Percentiles rank a stretch among this genome's conserved stretches.
These are phyloP conservation scores for Boletus barrowsii DNA, from an alignment of 768 basidiomycete genomes.

Conservation along the genomic window DNA sequence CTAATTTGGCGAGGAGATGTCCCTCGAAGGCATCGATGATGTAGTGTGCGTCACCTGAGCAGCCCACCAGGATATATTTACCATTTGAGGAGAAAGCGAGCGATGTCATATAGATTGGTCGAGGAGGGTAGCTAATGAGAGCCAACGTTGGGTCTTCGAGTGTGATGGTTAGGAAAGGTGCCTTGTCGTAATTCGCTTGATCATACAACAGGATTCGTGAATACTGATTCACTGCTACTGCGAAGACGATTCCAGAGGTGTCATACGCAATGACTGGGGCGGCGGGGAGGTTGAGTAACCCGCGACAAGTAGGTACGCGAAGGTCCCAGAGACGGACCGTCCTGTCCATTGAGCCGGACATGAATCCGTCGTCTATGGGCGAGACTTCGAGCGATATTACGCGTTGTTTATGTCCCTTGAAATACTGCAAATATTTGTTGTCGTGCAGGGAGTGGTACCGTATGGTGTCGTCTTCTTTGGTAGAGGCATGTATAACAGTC, in stretches of 20 bases:
- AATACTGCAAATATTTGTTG: slow-evolving; percentile 95
- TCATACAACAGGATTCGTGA: slow-evolving; percentile 85
- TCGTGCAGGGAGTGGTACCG: slow-evolving; percentile 94
- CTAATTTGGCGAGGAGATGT: slow-evolving; percentile 76
- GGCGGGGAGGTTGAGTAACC: slow-evolving; percentile 71
- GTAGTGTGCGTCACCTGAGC: slow-evolving; percentile 91
- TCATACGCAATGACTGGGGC: slow-evolving; percentile 84
- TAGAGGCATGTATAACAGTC: slow-evolving; percentile 85
- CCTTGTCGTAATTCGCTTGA: slow-evolving; percentile 83
- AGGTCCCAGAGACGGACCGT: slow-evolving; percentile 97
- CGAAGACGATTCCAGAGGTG: slow-evolving; percentile 77
- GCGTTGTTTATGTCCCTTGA: slow-evolving; percentile 87
- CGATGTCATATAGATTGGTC: slow-evolving; percentile 88
- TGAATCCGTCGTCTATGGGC: slow-evolving; percentile 91
- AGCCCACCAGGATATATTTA: slow-evolving; percentile 87
- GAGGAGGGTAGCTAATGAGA: slow-evolving; percentile 79
- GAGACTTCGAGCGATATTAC: slow-evolving; percentile 91
- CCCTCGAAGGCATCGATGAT: slow-evolving; percentile 91
- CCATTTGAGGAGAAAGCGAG: slow-evolving; percentile 88
- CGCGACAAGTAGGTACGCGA: slow-evolving; percentile 72
- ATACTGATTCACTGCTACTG: slow-evolving; percentile 80
- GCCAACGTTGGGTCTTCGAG: slow-evolving; percentile 79
- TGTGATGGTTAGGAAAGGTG: slow-evolving; percentile 81
- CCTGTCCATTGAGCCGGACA: slow-evolving; percentile 91
- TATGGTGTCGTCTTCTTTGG: slow-evolving; percentile 92